Percentiles rank a stretch among this genome's conserved stretches.
Conservation (phyloP, 805 yeast genomes). For the Cyberlindnera samutprakarnensis region DNA sequence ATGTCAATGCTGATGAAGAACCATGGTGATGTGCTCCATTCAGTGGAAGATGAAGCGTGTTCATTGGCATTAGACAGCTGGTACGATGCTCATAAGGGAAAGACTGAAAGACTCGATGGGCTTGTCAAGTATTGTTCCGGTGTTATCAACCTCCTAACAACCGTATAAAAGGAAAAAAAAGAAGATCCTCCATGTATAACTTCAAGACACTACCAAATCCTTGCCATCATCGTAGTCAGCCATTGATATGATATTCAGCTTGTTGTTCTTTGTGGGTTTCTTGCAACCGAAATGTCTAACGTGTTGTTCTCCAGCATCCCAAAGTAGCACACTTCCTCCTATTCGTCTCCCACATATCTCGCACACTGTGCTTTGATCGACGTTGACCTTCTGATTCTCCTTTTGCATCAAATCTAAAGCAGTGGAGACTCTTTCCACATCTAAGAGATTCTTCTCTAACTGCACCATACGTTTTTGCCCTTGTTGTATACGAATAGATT, state of each 20-base stretch:
- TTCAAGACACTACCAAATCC: no score
- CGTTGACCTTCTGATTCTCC: slow-evolving; percentile 4
- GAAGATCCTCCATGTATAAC: no score
- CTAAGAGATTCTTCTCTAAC: slow-evolving; percentile 5
- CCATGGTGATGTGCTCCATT: slow-evolving; percentile 74
- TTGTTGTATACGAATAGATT: slow-evolving; percentile 11
- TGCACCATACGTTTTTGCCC: slow-evolving; percentile 2
- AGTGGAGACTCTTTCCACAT: slow-evolving; percentile 6
- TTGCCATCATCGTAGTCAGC: no score
- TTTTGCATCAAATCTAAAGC: slow-evolving; percentile 3
- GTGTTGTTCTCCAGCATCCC: slow-evolving; percentile 3
- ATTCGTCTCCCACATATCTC: slow-evolving; percentile 9
- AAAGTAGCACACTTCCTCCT: slow-evolving; percentile 10
- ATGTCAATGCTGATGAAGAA: slow-evolving; percentile 63
- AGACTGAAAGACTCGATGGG: slow-evolving; percentile 49
- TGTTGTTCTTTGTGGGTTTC: slow-evolving; percentile 1
- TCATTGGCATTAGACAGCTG: slow-evolving; percentile 41
- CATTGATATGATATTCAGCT: slow-evolving; percentile 11
- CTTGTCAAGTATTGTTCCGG: slow-evolving; percentile 77
- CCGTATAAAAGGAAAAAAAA: slow-evolving; percentile 7
- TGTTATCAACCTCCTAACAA: slow-evolving; percentile 52
- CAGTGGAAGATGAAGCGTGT: slow-evolving; percentile 32
- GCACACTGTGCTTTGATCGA: slow-evolving; percentile 8
- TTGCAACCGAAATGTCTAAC: slow-evolving; percentile 20
- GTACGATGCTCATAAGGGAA: slow-evolving; percentile 33